Percentiles rank a stretch among this genome's conserved stretches.
These are phyloP conservation scores for Aspergillus nomiae DNA, from an alignment of 2,329 filamentous ascomycete genomes.

Conservation along the genomic window DNA sequence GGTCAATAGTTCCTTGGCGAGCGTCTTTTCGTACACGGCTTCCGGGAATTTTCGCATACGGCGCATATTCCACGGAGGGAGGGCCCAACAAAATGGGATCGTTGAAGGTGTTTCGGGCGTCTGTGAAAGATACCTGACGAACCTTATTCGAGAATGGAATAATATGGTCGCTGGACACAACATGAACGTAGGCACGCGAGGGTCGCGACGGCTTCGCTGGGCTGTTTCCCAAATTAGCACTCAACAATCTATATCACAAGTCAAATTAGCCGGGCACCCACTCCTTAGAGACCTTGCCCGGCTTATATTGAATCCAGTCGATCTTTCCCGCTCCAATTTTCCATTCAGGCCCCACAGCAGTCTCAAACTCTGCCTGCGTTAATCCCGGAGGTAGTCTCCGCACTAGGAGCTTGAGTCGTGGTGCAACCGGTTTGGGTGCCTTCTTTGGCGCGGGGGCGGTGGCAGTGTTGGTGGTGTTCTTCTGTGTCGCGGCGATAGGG, in stretches of 20 bases:
- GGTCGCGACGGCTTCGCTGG: slow-evolving; percentile 83
- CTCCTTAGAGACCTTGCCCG: slow-evolving; percentile 82
- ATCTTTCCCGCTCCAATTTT: slow-evolving; percentile 76
- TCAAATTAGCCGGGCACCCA: slow-evolving; percentile 46
- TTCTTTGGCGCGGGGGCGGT: slow-evolving; percentile 50
- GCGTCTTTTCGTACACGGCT: slow-evolving; percentile 75
- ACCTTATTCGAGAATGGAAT: slow-evolving; percentile 69
- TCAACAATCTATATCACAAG: background rate
- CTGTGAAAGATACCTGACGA: slow-evolving; percentile 70
- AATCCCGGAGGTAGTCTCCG: slow-evolving; percentile 84
- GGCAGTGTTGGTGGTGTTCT: slow-evolving; percentile 43
- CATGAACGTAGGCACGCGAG: slow-evolving; percentile 77
- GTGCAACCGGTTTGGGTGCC: slow-evolving; percentile 47
- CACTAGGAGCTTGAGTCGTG: slow-evolving; percentile 80
- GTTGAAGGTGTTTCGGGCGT: slow-evolving; percentile 75
- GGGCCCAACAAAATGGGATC: slow-evolving; percentile 74
- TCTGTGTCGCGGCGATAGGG: slow-evolving; percentile 49
- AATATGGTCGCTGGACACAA: slow-evolving; percentile 72
- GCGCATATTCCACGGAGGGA: slow-evolving; percentile 77
- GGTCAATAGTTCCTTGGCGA: slow-evolving; percentile 91
- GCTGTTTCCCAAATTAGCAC: slow-evolving; percentile 44
- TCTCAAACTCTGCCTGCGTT: slow-evolving; percentile 74
- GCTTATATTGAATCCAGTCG: slow-evolving; percentile 76
- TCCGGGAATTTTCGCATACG: slow-evolving; percentile 79
- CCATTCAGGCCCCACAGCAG: slow-evolving; percentile 77